phyloP scores from a whole-genome alignment of 2,329 filamentous ascomycete species.

The Trichoderma sp. region DNA sequence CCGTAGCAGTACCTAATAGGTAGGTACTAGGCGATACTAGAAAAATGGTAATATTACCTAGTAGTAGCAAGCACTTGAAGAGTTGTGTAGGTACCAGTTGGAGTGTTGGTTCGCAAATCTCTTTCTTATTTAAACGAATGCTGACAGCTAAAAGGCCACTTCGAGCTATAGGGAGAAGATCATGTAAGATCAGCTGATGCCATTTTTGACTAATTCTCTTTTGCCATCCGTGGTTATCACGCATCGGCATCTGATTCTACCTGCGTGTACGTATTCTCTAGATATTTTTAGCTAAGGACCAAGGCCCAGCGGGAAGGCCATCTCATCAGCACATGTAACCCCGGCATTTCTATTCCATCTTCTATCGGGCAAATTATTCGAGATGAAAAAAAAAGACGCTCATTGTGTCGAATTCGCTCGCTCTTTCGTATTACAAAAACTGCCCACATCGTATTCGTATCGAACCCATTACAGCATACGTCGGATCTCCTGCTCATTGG shows the following conservation, averaged over 20 bases:
- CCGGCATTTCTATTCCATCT: not conserved
- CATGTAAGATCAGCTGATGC: not conserved
- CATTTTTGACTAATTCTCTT: not conserved
- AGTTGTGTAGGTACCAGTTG: too few relatives aligned
- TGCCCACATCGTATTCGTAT: not conserved
- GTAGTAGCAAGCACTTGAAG: too few relatives aligned
- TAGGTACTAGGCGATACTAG: too few relatives aligned
- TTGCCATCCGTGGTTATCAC: not conserved
- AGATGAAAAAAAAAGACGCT: not conserved
- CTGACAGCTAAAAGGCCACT: too few relatives aligned
- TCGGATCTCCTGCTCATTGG: conserved; percentile 80
- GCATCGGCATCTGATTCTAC: not conserved
- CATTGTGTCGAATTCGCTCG: not conserved
- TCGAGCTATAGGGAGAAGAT: not conserved
- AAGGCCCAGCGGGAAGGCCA: not conserved
- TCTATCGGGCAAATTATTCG: not conserved
- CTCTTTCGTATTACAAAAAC: not conserved
- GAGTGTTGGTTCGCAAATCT: too few relatives aligned
- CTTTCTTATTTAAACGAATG: too few relatives aligned
- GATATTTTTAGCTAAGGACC: not conserved
- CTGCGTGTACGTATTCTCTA: not conserved
- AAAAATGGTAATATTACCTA: too few relatives aligned
- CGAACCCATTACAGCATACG: conserved; percentile 58
- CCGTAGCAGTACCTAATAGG: too few relatives aligned
- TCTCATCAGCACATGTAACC: not conserved